Evolutionary conservation across 495 filamentous ascomycete genomes (phyloP).

Genomic region (Penicillium taxi): DNA sequence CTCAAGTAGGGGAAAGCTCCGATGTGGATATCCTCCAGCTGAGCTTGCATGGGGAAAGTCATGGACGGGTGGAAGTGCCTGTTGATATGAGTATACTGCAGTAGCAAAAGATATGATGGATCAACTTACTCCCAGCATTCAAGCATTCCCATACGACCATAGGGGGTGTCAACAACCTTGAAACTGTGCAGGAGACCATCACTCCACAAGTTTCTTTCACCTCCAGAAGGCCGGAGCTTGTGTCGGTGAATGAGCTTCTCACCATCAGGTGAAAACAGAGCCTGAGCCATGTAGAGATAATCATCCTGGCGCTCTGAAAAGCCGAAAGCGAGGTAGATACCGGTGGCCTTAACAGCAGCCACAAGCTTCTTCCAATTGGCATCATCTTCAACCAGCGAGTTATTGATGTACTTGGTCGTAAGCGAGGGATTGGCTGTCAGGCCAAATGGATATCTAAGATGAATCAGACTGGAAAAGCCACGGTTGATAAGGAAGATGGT

Average conservation of each 20-base stretch:
- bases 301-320: background rate
- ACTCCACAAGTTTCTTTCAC: background rate
- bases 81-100: no score
- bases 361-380: no score
- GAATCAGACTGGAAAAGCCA: no score
- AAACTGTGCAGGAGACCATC: background rate
- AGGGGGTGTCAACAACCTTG: background rate
- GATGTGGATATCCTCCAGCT: background rate
- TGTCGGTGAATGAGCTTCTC: background rate
- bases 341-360: no score
- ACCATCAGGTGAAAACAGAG: background rate
- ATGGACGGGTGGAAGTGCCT: background rate
- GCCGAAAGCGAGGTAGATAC: no score
- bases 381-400: background rate
- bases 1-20: no score
- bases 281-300: slow-evolving; percentile 1
- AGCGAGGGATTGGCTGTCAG: no score
- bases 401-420: background rate
- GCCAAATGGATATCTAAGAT: no score
- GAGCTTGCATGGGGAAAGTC: slow-evolving; percentile 1
- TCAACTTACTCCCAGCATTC: background rate
- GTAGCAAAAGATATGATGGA: no score
- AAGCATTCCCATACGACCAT: background rate
- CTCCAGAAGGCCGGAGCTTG: background rate
- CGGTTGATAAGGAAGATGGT: background rate